A percentile compares a stretch with the other conserved stretches of the same genome.
Conservation (phyloP, 2,329 filamentous ascomycete genomes). For the Paecilomyces sp. region DNA sequence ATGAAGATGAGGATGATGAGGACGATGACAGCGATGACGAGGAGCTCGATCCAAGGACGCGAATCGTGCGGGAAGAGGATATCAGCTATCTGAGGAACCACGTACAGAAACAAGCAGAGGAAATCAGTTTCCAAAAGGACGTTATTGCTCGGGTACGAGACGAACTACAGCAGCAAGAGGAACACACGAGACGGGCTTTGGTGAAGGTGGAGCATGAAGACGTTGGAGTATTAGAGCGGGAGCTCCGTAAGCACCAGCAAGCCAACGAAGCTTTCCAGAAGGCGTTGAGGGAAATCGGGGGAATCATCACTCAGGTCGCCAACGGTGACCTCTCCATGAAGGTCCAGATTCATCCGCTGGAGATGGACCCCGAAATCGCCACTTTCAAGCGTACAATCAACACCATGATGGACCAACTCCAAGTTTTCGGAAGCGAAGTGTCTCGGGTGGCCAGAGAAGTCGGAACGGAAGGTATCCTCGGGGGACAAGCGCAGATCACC, state of each 20-base stretch:
- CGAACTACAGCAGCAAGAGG: conserved; percentile 78
- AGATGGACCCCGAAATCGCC: conserved; percentile 92
- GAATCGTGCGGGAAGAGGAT: conserved; percentile 64
- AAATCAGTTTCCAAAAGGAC: conserved; percentile 79
- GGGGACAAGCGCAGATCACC: conserved; percentile 80
- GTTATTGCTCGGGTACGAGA: conserved; percentile 80
- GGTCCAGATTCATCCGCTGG: conserved; percentile 81
- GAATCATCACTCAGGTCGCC: conserved; percentile 93
- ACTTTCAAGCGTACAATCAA: conserved; percentile 94
- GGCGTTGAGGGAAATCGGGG: conserved; percentile 89
- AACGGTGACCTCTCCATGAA: conserved; percentile 89
- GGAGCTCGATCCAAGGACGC: conserved; percentile 38
- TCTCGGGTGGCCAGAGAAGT: conserved; percentile 85
- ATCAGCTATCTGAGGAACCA: conserved; percentile 81
- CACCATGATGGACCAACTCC: conserved; percentile 92
- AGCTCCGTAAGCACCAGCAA: conserved; percentile 94
- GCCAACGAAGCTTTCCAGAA: conserved; percentile 99
- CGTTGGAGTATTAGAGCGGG: conserved; percentile 81
- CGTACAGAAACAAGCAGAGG: conserved; percentile 86
- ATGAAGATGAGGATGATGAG: conserved; percentile 25
- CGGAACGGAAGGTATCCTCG: conserved; percentile 82
- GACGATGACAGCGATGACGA: conserved; percentile 43
- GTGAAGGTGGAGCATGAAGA: conserved; percentile 78
- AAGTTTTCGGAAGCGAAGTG: conserved; percentile 87
- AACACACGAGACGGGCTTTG: conserved; percentile 74